A percentile compares a stretch with the other conserved stretches of the same genome.
Evolutionary conservation across 352 stramenopile species (phyloP).

Genomic region (Stramenopiles sp.): DNA sequence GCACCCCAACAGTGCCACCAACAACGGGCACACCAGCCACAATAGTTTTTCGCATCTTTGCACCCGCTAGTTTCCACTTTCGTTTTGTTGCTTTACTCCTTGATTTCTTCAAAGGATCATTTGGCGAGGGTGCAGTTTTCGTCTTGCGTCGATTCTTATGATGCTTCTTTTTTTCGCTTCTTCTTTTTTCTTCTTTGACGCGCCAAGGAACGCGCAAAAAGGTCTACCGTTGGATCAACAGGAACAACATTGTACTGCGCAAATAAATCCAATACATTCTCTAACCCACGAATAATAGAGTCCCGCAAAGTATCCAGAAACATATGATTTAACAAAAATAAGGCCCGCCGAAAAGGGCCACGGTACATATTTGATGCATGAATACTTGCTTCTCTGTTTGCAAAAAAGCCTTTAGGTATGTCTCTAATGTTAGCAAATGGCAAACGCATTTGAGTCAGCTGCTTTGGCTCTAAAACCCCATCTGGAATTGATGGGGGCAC

Average conservation of each 20-base stretch:
- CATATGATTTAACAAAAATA: neutral
- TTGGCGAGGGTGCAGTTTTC: no score
- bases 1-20: neutral
- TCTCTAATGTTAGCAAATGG: neutral
- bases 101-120: no score
- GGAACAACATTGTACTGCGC: neutral
- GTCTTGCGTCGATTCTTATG: no score
- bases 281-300: neutral
- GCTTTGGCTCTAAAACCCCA: neutral
- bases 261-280: neutral
- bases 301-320: neutral
- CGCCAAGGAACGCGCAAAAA: neutral
- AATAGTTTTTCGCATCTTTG: neutral
- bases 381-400: neutral
- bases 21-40: neutral
- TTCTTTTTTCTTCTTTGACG: neutral
- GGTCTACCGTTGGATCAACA: neutral
- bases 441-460: neutral
- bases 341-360: neutral
- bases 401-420: neutral
- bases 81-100: no score
- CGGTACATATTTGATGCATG: neutral
- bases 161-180: neutral
- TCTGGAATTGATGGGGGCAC: neutral
- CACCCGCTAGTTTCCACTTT: neutral